A percentile compares a stretch with the other conserved stretches of the same genome.
Evolutionary conservation across 2,329 filamentous ascomycete genomes (phyloP).

Genomic region (Pezicula carpinea): DNA sequence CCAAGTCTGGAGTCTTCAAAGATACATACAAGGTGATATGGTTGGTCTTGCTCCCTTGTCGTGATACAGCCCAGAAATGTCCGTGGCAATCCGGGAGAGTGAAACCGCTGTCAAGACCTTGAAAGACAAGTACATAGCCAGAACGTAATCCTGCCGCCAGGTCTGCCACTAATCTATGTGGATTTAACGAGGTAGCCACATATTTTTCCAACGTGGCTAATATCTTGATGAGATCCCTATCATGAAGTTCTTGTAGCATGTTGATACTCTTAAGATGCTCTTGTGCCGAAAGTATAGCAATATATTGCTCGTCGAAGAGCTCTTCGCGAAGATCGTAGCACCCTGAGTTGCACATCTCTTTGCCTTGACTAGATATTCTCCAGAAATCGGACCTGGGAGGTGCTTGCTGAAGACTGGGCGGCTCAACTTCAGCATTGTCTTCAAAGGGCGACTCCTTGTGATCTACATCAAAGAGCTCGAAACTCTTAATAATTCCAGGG

Average conservation of each 20-base stretch:
- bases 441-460: not conserved
- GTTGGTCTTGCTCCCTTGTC: constrained; percentile 5
- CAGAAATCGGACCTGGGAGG: constrained; percentile 28
- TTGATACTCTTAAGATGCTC: constrained; percentile 27
- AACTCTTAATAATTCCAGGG: constrained; percentile 15
- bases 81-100: constrained; percentile 27
- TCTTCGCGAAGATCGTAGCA: constrained; percentile 29
- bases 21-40: constrained; percentile 30
- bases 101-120: constrained; percentile 32
- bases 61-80: constrained; percentile 31
- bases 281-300: constrained; percentile 28
- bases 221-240: constrained; percentile 23
- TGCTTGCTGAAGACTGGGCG: constrained; percentile 21
- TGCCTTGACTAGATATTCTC: constrained; percentile 25
- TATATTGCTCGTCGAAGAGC: constrained; percentile 25
- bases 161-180: constrained; percentile 4
- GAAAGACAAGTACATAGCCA: constrained; percentile 25
- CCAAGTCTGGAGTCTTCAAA: constrained; percentile 27
- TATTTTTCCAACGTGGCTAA: constrained; percentile 17
- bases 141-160: constrained; percentile 26
- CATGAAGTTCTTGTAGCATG: constrained; percentile 28
- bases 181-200: constrained; percentile 5
- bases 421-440: constrained; percentile 7
- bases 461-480: not conserved
- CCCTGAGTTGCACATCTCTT: constrained; percentile 23